Conservation (phyloP, 2,329 filamentous ascomycete genomes). For the Stenocarpella maydis region DNA sequence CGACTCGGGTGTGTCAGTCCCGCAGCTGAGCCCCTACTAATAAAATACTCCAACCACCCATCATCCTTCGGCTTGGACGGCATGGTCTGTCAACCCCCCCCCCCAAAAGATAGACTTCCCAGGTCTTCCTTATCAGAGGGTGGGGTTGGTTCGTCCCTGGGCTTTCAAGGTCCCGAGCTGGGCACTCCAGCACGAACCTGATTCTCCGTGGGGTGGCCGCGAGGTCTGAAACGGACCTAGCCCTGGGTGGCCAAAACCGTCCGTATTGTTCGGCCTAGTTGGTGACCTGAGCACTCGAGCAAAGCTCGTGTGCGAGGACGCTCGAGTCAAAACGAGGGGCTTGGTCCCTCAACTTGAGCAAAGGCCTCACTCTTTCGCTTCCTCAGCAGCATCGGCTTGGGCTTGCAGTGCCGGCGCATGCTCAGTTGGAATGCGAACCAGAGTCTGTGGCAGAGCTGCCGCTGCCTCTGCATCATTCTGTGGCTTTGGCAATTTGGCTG, state of each 20-base stretch:
- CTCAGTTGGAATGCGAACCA: constrained; percentile 85
- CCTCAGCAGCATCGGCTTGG: constrained; percentile 62
- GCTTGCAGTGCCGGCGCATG: constrained; percentile 73
- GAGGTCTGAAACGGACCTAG: constrained; percentile 18
- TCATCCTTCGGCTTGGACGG: background rate
- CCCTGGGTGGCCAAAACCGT: constrained; percentile 18
- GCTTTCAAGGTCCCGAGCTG: background rate
- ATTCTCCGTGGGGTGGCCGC: background rate
- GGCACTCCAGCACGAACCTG: constrained; percentile 1
- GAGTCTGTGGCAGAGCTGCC: constrained; percentile 76
- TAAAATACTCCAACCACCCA: background rate
- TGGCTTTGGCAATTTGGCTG: constrained; percentile 75
- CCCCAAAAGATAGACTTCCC: background rate
- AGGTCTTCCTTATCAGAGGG: too few relatives aligned
- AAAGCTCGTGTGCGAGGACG: background rate
- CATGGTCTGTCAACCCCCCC: background rate
- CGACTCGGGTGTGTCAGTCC: background rate
- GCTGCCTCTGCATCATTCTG: constrained; percentile 56
- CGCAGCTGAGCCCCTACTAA: background rate
- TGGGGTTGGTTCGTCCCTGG: background rate
- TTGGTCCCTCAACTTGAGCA: background rate
- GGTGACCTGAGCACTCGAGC: constrained; percentile 15
- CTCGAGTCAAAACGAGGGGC: background rate
- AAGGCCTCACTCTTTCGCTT: constrained; percentile 41
- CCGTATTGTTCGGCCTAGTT: background rate